Base-by-base conservation (phyloP, 176 grass and related monocot genomes). In the Triticum timopheevii region DNA sequence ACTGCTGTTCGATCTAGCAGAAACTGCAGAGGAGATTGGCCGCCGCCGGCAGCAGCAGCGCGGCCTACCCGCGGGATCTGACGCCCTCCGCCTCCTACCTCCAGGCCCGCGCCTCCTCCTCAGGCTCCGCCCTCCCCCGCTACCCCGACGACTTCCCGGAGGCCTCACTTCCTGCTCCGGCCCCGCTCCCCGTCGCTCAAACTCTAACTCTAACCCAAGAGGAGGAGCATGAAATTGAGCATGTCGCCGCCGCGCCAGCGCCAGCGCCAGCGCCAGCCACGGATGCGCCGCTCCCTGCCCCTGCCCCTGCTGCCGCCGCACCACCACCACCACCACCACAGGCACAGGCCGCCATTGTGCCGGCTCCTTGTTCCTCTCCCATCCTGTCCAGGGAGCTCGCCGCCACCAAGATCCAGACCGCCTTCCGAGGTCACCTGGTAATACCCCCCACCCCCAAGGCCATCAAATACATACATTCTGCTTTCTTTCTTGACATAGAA, bases 371-470 rank as follows among this genome's bases (percentile, higher is more conserved):
- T 2, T 40, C 39, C 2, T 10, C 8, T 40, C 6, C 1, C 35
- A 38, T 12, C 34, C 34, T 35, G 64, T 86, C 90, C 1, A 82
- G 22, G 59, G 93, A 92, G 73, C 67, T 87, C 22, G 90, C 93
- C 2, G 93, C 87, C 68, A 88, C 89, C 62, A 94, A 83, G 78
- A 94, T 94, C 87, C 93, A 94, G 45, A 94, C 90, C 19, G 87
- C 93, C 62, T 92, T 94, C 54, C 65, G 87, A 50, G 93, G 90
- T 45, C 81, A 94, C 77, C 74, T 92, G 92, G 93, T 94, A 92
- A 56, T 69, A 20, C 0, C 50, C 1, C 52, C 17, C n/a, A 36
- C 35, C 6, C 5, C 47, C 49, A 11, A 27, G 27, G 27, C 27
- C 27, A 27, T 27, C 27, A 27, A 50, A 45, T 23, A 8, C 4